Evolutionary conservation across 768 basidiomycete genomes (phyloP).

Genomic region (Phlebiopsis flavidoalba): DNA sequence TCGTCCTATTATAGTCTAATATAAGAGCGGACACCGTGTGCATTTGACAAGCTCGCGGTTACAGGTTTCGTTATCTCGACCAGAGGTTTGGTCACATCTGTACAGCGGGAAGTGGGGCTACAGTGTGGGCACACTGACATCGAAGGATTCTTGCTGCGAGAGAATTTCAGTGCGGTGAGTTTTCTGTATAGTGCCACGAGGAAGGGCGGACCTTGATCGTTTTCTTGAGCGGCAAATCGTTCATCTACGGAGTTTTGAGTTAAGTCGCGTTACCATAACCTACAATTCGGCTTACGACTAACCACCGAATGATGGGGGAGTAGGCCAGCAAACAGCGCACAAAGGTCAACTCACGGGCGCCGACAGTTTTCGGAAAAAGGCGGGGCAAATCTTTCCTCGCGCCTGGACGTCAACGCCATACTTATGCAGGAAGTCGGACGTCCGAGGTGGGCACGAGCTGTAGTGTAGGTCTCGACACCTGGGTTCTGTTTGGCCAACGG

Average conservation of each 20-base stretch:
- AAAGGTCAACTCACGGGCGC: neutral
- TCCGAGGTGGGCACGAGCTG: too few species aligned
- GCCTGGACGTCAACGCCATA: neutral
- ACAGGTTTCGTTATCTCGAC: slow-evolving; percentile 1
- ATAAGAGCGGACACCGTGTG: slow-evolving; percentile 2
- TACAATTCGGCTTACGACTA: neutral
- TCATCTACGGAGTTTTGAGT: neutral
- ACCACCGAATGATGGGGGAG: neutral
- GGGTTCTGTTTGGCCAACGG: too few species aligned
- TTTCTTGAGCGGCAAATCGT: neutral
- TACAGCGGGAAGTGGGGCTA: neutral
- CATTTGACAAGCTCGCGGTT: neutral
- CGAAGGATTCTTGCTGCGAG: neutral
- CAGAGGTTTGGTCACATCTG: neutral
- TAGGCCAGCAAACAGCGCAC: neutral
- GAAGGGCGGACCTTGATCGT: neutral
- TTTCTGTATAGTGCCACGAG: too few species aligned
- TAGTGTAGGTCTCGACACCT: too few species aligned
- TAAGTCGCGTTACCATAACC: neutral
- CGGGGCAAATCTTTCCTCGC: neutral
- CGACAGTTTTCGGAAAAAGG: neutral
- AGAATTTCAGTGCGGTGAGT: neutral
- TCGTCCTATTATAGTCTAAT: neutral
- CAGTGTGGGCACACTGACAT: neutral
- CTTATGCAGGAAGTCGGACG: too few species aligned